Conservation (phyloP, 169 alveolate genomes). For the Ichthyophthirius multifiliis region DNA sequence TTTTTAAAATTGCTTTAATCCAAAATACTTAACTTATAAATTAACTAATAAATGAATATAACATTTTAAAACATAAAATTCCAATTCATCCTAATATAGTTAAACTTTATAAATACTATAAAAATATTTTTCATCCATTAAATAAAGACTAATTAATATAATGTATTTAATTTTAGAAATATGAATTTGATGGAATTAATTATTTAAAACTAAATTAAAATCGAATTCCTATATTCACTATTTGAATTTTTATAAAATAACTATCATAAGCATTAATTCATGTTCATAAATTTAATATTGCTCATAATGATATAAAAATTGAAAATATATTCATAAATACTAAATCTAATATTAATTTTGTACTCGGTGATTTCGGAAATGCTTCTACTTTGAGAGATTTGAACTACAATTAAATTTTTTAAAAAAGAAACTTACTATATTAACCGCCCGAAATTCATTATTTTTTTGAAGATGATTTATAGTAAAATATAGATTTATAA, state of each 20-base stretch:
- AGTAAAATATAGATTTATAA: neutral
- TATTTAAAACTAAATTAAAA: neutral
- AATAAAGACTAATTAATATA: neutral
- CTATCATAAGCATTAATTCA: neutral
- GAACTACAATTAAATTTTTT: neutral
- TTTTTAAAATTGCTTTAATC: too few species aligned
- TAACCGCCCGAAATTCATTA: slow-evolving; percentile 6
- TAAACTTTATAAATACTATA: neutral
- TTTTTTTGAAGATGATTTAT: neutral
- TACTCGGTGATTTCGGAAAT: neutral
- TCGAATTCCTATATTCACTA: neutral
- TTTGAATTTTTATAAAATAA: neutral
- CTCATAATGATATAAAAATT: neutral
- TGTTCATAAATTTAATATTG: neutral
- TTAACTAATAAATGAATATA: neutral
- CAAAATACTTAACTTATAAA: neutral
- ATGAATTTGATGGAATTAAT: neutral
- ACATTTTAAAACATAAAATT: neutral
- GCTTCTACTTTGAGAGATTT: neutral
- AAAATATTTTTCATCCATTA: neutral
- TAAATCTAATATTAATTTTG: neutral
- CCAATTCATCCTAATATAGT: neutral
- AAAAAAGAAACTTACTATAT: neutral
- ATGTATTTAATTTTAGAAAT: neutral
- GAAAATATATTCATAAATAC: neutral